Base-by-base conservation (phyloP, 768 basidiomycete genomes). In the Nidularia sp. region DNA sequence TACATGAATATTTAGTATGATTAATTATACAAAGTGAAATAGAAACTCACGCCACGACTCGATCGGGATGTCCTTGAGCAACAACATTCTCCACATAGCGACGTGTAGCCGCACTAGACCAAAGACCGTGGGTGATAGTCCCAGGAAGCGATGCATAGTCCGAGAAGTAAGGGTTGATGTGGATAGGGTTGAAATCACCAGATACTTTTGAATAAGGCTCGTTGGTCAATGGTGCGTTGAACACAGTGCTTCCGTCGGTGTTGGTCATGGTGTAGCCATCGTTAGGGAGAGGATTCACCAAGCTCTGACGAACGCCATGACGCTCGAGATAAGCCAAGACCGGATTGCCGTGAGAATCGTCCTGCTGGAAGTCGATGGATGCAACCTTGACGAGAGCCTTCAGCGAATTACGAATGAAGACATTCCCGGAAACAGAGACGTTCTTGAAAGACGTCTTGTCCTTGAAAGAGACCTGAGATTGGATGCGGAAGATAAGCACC, bases 181-280 rank as follows among this genome's bases (percentile, higher is more conserved):
- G 97, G 60, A 99, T 99, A 31, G 97, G 97, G 69, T 99, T 98
- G 78, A 93, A 98, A 70, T 99, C 96, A 44, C 96, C 95, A 0
- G 97, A 99, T 46, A 95, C 81, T 68, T 86, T 84, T 3, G 95
- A 98, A 72, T 98, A 99, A 2, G 93, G 89, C 69, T 96, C 91
- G 64, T 99, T 99, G 45, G 91, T 92, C 44, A 90, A 73, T 25
- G 96, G 96, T 3, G 96, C 81, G 45, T 75, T 84, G 77, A 93
- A 96, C 5, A 76, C 68, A 7, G 86, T 85, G 13, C 79, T 74
- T 25, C 77, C 74, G 2, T 80, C 71, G n/a, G 75, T 65, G 41
- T 71, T 83, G 34, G 86, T 84, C 64, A 99, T 76, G 0, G 86
- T 81, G 68, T 99, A 98, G 2, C 94, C 93, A 44, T 88, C 92